Percentiles rank a stretch among this genome's conserved stretches.
These are phyloP conservation scores for Lindgomyces ingoldianus DNA, from an alignment of 495 filamentous ascomycete species.

Conservation along the genomic window DNA sequence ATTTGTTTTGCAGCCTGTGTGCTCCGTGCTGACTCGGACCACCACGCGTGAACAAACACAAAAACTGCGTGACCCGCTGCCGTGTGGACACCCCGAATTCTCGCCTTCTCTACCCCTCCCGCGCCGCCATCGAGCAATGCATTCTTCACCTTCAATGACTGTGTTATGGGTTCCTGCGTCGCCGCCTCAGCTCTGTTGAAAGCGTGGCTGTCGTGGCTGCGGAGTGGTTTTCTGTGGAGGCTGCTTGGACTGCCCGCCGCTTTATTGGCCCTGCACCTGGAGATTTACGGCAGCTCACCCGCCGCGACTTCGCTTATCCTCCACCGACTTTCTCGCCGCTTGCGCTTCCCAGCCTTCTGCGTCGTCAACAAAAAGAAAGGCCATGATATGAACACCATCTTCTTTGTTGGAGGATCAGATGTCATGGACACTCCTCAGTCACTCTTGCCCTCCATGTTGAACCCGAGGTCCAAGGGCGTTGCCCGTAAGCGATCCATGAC, in stretches of 20 bases:
- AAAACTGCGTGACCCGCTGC: not conserved
- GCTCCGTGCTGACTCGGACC: not conserved
- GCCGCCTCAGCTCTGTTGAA: conserved; percentile 27
- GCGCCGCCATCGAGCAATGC: conserved; percentile 25
- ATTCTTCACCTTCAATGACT: conserved; percentile 19
- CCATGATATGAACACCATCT: conserved; percentile 20
- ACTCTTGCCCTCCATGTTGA: not conserved
- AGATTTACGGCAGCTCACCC: conserved; percentile 32
- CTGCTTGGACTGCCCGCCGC: conserved; percentile 28
- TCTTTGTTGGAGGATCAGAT: conserved; percentile 18
- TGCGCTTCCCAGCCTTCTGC: conserved; percentile 22
- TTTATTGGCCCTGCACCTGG: conserved; percentile 32
- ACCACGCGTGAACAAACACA: conserved; percentile 13
- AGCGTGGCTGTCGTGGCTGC: conserved; percentile 30
- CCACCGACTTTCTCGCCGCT: conserved; percentile 34
- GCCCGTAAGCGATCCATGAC: conserved; percentile 32
- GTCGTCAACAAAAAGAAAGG: not conserved
- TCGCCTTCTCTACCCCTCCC: not conserved
- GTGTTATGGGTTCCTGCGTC: conserved; percentile 35
- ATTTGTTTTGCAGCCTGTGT: not conserved
- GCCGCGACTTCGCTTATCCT: conserved; percentile 29
- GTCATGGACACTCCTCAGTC: conserved; percentile 20
- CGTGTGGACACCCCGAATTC: not conserved
- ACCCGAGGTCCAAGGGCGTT: conserved; percentile 4
- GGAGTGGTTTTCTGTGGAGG: conserved; percentile 19